Conservation (phyloP, 2,329 filamentous ascomycete genomes). For the Venturia nashicola region DNA sequence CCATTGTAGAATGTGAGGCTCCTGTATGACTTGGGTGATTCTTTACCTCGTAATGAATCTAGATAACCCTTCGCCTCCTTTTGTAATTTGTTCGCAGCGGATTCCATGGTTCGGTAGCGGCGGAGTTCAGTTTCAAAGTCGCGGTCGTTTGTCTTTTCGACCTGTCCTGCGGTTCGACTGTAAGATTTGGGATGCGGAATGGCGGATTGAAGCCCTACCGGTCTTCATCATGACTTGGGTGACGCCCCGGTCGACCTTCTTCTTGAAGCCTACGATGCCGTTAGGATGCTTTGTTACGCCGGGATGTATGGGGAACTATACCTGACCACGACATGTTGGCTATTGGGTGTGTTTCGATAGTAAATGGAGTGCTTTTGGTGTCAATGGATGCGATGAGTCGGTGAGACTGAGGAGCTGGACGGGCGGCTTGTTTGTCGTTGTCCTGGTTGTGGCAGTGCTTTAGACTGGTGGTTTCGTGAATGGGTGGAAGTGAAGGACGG, state of each 20-base stretch:
- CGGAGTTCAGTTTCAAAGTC: conserved; percentile 98
- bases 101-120: conserved; percentile 95
- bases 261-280: conserved; percentile 58
- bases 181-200: not conserved
- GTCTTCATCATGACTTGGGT: conserved; percentile 99
- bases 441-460: not conserved
- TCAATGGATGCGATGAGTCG: not conserved
- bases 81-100: conserved; percentile 79
- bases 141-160: conserved; percentile 96
- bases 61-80: conserved; percentile 98
- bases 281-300: not conserved
- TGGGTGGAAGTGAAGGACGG: conserved; percentile 8
- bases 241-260: conserved; percentile 96
- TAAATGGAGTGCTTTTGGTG: not conserved
- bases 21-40: not conserved
- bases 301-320: conserved; percentile 19
- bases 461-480: conserved; percentile 2
- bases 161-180: conserved; percentile 51
- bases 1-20: not conserved
- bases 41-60: conserved; percentile 77
- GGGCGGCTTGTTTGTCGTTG: not conserved
- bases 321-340: conserved; percentile 44
- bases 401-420: not conserved
- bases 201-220: conserved; percentile 36
- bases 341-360: not conserved